Percentiles rank a stretch among this genome's conserved stretches.
Evolutionary conservation across 2,329 filamentous ascomycete species (phyloP).

Genomic region (Colletotrichum shisoi): DNA sequence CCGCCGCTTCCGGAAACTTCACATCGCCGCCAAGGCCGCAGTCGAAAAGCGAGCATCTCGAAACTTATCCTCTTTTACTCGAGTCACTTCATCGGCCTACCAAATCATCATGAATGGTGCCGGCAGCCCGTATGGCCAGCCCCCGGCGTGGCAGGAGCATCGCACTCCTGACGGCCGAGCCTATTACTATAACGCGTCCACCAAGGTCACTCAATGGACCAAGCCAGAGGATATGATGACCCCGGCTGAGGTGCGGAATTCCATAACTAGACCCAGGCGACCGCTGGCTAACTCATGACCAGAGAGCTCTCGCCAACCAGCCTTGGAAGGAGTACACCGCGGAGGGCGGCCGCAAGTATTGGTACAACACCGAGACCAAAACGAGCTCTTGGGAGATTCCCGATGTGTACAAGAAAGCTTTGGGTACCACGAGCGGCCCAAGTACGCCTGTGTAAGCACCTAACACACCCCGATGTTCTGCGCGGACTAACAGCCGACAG

Average conservation of each 20-base stretch:
- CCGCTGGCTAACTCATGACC: constrained; percentile 39
- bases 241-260: constrained; percentile 71
- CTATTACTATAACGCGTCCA: constrained; percentile 90
- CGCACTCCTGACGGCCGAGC: constrained; percentile 80
- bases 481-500: constrained; percentile 40
- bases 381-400: constrained; percentile 96
- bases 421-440: constrained; percentile 64
- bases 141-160: constrained; percentile 77
- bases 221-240: constrained; percentile 92
- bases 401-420: constrained; percentile 77
- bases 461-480: not conserved
- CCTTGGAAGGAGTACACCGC: constrained; percentile 94
- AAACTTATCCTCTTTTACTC: not conserved
- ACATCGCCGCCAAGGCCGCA: not conserved
- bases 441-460: constrained; percentile 54
- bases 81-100: not conserved
- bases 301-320: constrained; percentile 82
- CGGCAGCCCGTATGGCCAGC: constrained; percentile 58
- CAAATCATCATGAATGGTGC: constrained; percentile 65
- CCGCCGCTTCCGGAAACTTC: not conserved
- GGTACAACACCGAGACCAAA: constrained; percentile 91
- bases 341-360: constrained; percentile 88
- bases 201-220: constrained; percentile 90
- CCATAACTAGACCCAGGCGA: constrained; percentile 29
- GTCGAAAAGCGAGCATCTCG: not conserved